These are phyloP conservation scores for Danielia reshetovae DNA, from an alignment of 805 yeast species.

Conservation along the genomic window DNA sequence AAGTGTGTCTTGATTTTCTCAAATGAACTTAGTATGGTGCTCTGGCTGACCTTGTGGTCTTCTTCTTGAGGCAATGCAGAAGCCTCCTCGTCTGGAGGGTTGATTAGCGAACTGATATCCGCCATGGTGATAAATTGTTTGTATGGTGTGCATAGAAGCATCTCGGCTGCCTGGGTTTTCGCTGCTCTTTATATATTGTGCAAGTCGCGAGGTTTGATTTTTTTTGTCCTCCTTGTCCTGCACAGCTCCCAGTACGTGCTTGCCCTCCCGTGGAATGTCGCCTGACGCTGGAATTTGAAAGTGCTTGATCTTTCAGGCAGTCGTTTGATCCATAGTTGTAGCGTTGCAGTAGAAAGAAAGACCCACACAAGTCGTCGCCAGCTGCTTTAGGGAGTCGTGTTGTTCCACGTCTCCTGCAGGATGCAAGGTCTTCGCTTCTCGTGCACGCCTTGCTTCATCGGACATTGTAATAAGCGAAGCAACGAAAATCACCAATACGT, in stretches of 20 bases:
- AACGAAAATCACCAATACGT: no score
- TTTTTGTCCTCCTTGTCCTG: slow-evolving; percentile 3
- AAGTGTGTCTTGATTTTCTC: slow-evolving; percentile 71
- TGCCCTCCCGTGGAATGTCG: no score
- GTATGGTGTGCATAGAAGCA: slow-evolving; percentile 13
- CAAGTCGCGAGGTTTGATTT: neutral
- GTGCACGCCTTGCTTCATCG: no score
- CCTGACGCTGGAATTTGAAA: no score
- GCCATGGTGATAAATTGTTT: slow-evolving; percentile 16
- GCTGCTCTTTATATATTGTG: slow-evolving; percentile 15
- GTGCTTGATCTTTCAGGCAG: no score
- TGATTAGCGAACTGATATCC: slow-evolving; percentile 24
- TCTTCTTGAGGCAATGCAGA: slow-evolving; percentile 5
- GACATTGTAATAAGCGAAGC: no score
- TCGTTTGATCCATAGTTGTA: no score
- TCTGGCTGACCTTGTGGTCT: slow-evolving; percentile 23
- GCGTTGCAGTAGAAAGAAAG: no score
- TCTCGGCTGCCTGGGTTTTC: slow-evolving; percentile 1
- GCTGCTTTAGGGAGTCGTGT: no score
- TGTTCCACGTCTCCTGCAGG: no score
- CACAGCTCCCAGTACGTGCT: neutral
- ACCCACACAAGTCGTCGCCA: no score
- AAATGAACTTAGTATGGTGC: slow-evolving; percentile 32
- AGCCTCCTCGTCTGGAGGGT: slow-evolving; percentile 23
- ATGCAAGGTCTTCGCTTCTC: no score